Percentiles rank a stretch among this genome's conserved stretches.
These are phyloP conservation scores for Lyophyllum semitale DNA, from an alignment of 768 basidiomycete genomes.

Conservation along the genomic window DNA sequence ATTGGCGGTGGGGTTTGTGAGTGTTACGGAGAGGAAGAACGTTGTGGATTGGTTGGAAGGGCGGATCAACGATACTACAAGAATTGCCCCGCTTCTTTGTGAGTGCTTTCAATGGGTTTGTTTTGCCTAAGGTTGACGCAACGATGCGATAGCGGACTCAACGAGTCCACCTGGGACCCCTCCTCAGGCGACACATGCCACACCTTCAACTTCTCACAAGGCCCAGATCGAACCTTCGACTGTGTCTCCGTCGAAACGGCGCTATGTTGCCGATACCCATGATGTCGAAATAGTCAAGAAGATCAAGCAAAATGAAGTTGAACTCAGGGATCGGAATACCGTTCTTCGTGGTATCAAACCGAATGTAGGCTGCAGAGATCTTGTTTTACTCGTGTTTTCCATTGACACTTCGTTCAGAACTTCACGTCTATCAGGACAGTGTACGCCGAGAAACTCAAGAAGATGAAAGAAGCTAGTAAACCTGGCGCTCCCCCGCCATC, in stretches of 20 bases:
- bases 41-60: slow-evolving; percentile 88
- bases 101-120: slow-evolving; percentile 18
- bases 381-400: background rate
- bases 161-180: slow-evolving; percentile 52
- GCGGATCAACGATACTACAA: slow-evolving; percentile 46
- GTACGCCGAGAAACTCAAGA: slow-evolving; percentile 79
- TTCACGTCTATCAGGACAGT: slow-evolving; percentile 69
- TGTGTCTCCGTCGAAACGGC: slow-evolving; percentile 63
- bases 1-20: slow-evolving; percentile 73
- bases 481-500: slow-evolving; percentile 42
- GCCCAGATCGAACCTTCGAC: slow-evolving; percentile 30
- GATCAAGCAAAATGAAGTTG: slow-evolving; percentile 75
- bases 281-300: slow-evolving; percentile 89
- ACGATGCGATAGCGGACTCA: slow-evolving; percentile 38
- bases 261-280: slow-evolving; percentile 74
- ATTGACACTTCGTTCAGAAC: slow-evolving; percentile 54
- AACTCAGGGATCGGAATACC: slow-evolving; percentile 79
- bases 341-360: slow-evolving; percentile 82
- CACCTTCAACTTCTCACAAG: slow-evolving; percentile 27
- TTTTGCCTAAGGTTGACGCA: background rate
- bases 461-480: slow-evolving; percentile 66
- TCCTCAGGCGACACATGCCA: slow-evolving; percentile 27
- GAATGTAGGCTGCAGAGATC: slow-evolving; percentile 55
- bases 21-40: slow-evolving; percentile 83
- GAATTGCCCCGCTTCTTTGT: slow-evolving; percentile 50